phyloP scores from a whole-genome alignment of 768 basidiomycete species.

The Panaeolus cyanescens region DNA sequence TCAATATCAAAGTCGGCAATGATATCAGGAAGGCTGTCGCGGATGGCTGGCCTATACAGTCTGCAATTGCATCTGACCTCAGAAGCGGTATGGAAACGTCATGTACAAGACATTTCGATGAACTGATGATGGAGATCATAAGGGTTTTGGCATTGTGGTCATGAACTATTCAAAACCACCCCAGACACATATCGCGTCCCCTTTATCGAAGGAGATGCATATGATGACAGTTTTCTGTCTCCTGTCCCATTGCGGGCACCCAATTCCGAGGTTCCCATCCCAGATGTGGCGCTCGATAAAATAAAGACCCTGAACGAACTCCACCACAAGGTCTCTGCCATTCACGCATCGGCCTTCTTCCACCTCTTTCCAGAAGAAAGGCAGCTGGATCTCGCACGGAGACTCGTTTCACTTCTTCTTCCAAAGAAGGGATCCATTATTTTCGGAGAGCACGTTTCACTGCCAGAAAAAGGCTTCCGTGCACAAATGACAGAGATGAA shows the following conservation, averaged over 20 bases:
- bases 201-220: slow-evolving; percentile 58
- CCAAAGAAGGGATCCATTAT: slow-evolving; percentile 34
- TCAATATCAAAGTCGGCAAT: slow-evolving; percentile 40
- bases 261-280: slow-evolving; percentile 9
- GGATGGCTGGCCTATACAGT: slow-evolving; percentile 40
- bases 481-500: neutral
- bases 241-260: slow-evolving; percentile 15
- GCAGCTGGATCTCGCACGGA: slow-evolving; percentile 30
- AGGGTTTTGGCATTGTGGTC: slow-evolving; percentile 67
- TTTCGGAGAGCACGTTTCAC: slow-evolving; percentile 39
- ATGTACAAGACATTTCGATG: no score
- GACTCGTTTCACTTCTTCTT: slow-evolving; percentile 31
- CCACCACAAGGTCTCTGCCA: slow-evolving; percentile 46
- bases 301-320: slow-evolving; percentile 28
- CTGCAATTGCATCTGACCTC: slow-evolving; percentile 40
- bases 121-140: neutral
- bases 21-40: slow-evolving; percentile 37
- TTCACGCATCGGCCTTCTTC: slow-evolving; percentile 41
- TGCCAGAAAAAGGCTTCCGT: slow-evolving; percentile 30
- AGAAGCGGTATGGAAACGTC: slow-evolving; percentile 22
- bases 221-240: slow-evolving; percentile 46
- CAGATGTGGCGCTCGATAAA: slow-evolving; percentile 6
- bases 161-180: slow-evolving; percentile 57
- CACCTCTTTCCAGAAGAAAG: slow-evolving; percentile 36
- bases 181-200: slow-evolving; percentile 52